These are phyloP conservation scores for Tricholoma furcatifolium DNA, from an alignment of 768 basidiomycete genomes.

Conservation along the genomic window DNA sequence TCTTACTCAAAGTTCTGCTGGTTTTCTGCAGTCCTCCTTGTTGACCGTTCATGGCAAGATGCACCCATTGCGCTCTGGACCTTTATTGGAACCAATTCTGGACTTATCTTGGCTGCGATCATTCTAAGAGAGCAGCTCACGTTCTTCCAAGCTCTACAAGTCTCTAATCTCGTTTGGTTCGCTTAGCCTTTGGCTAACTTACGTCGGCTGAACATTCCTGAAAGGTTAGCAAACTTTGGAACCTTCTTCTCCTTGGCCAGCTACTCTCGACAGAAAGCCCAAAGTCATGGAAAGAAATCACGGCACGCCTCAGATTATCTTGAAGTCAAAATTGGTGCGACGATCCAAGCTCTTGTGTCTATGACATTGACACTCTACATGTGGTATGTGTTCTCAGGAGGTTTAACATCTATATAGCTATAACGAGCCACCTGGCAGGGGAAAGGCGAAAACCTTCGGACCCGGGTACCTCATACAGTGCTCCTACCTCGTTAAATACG, in stretches of 20 bases:
- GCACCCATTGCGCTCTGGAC: constrained; percentile 41
- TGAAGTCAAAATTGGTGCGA: constrained; percentile 36
- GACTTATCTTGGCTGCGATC: constrained; percentile 37
- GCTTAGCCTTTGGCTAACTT: constrained; percentile 2
- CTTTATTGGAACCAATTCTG: constrained; percentile 40
- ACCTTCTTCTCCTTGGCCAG: constrained; percentile 39
- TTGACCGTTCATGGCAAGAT: constrained; percentile 39
- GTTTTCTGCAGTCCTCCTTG: constrained; percentile 30
- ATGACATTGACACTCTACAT: constrained; percentile 37
- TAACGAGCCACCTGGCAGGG: constrained; percentile 20
- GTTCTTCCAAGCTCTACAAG: constrained; percentile 38
- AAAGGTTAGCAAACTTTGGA: constrained; percentile 43
- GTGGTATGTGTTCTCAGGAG: constrained; percentile 24
- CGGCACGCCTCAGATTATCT: constrained; percentile 22
- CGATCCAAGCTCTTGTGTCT: constrained; percentile 36
- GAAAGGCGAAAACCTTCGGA: constrained; percentile 27
- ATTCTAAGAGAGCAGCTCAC: constrained; percentile 32
- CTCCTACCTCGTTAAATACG: constrained; percentile 28
- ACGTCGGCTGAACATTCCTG: neutral
- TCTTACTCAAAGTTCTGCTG: neutral
- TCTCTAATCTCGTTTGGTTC: constrained; percentile 41
- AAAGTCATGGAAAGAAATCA: constrained; percentile 12
- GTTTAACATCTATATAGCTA: neutral
- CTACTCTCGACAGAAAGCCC: constrained; percentile 37
- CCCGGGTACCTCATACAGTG: constrained; percentile 21